These are phyloP conservation scores for Antitrichia curtipendula DNA, from an alignment of 225 moss, liverwort and hornwort genomes.

Conservation along the genomic window DNA sequence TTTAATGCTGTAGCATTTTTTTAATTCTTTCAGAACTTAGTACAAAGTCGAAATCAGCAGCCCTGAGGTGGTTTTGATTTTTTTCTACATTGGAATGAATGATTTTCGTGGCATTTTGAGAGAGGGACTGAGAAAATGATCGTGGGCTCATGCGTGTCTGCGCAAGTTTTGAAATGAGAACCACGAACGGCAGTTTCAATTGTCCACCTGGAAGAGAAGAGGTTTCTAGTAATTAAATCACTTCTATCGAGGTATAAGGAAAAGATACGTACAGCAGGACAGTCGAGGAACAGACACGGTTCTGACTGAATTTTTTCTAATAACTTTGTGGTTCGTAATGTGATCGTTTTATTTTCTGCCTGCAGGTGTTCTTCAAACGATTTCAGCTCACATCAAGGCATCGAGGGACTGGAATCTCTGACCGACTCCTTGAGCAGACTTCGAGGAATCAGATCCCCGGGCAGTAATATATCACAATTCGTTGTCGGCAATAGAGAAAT, in stretches of 20 bases:
- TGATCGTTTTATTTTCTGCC: background rate
- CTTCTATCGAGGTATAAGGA: background rate
- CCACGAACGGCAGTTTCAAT: background rate
- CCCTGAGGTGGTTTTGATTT: background rate
- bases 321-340: background rate
- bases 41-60: background rate
- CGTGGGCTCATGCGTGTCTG: background rate
- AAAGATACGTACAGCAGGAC: background rate
- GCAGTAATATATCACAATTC: conserved; percentile 9
- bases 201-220: background rate
- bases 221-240: background rate
- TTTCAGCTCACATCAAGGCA: conserved; percentile 10
- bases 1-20: background rate
- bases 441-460: conserved; percentile 14
- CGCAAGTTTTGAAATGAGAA: background rate
- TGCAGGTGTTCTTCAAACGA: conserved; percentile 39
- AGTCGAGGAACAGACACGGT: background rate
- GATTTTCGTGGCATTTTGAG: background rate
- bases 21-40: background rate
- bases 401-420: conserved; percentile 37
- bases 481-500: conserved; percentile 4
- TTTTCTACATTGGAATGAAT: background rate
- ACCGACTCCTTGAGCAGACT: conserved; percentile 19
- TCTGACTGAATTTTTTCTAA: background rate
- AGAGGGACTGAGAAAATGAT: background rate